A percentile compares a stretch with the other conserved stretches of the same genome.
Evolutionary conservation across 495 filamentous ascomycete genomes (phyloP).

Genomic region (Penicillium silybi): DNA sequence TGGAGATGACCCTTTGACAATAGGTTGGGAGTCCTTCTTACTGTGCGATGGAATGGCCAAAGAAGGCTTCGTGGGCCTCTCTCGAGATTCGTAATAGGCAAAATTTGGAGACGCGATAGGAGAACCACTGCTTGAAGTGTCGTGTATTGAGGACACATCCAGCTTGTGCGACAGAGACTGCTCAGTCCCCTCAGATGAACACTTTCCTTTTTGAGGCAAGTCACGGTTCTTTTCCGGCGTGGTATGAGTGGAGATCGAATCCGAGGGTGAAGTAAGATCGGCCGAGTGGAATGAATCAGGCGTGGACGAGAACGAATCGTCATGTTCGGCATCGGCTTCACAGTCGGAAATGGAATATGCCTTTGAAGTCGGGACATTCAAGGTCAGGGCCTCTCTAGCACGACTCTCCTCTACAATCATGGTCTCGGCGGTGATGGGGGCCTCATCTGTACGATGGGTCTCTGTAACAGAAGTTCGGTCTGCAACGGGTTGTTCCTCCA

Average conservation of each 20-base stretch:
- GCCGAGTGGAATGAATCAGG: constrained; percentile 61
- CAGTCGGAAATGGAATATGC: neutral
- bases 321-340: constrained; percentile 26
- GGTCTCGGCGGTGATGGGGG: neutral
- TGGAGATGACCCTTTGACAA: constrained; percentile 6
- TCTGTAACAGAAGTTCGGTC: neutral
- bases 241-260: constrained; percentile 21
- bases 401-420: neutral
- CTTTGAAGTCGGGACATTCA: neutral
- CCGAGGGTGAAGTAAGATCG: constrained; percentile 21
- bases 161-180: too few species aligned
- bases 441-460: neutral
- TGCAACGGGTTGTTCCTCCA: neutral
- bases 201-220: neutral
- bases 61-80: constrained; percentile 1
- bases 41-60: constrained; percentile 1
- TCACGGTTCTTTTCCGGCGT: constrained; percentile 30
- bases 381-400: neutral
- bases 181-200: neutral
- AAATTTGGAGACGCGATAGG: neutral
- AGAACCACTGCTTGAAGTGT: neutral
- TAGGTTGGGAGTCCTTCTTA: neutral
- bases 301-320: constrained; percentile 50
- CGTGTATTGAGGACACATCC: neutral
- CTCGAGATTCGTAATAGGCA: neutral